Percentiles rank a stretch among this genome's conserved stretches.
These are phyloP conservation scores for Mycena pura DNA, from an alignment of 768 basidiomycete species.

Conservation along the genomic window DNA sequence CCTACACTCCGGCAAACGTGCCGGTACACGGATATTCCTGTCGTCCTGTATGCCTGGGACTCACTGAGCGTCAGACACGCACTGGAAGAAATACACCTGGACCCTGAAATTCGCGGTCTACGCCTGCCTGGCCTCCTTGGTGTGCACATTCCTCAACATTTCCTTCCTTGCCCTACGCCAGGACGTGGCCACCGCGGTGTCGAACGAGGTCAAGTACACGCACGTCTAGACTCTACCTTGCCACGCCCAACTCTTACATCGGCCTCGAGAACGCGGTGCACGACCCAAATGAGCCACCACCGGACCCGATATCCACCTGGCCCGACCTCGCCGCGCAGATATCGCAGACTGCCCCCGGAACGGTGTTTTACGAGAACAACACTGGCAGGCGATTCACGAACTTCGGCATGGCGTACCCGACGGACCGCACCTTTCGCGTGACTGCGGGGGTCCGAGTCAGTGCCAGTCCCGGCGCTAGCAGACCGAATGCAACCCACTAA, in stretches of 20 bases:
- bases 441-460: background rate
- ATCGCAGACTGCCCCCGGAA: background rate
- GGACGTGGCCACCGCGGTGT: background rate
- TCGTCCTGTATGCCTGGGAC: background rate
- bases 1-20: background rate
- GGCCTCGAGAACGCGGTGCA: background rate
- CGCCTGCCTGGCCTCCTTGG: background rate
- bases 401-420: conserved; percentile 1
- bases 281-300: background rate
- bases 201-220: background rate
- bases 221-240: background rate
- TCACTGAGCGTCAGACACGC: background rate
- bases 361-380: background rate
- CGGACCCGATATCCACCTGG: background rate
- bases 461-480: too few relatives aligned
- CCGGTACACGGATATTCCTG: background rate
- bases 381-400: conserved; percentile 3
- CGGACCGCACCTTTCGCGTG: background rate
- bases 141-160: conserved; percentile 4
- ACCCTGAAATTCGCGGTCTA: background rate
- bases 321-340: background rate
- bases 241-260: background rate
- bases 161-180: background rate
- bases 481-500: too few relatives aligned
- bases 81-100: background rate